These are phyloP conservation scores for Globisporangium recalcitrans DNA, from an alignment of 352 stramenopile genomes.

Conservation along the genomic window DNA sequence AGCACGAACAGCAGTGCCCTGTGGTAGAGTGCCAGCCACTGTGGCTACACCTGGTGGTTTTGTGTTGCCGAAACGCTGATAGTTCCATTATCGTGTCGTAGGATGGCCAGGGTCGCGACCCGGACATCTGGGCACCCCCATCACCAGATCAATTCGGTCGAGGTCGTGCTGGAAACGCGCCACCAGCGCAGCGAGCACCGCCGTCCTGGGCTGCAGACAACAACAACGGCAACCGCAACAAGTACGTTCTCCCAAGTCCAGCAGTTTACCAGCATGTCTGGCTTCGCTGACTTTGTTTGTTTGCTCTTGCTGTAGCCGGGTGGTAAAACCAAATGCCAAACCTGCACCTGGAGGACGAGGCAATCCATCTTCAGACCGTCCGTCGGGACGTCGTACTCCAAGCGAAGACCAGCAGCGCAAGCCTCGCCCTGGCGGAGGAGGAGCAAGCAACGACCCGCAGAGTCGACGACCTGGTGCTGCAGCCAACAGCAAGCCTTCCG, in stretches of 20 bases:
- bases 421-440: slow-evolving; percentile 27
- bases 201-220: slow-evolving; percentile 51
- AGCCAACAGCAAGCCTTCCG: slow-evolving; percentile 25
- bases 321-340: slow-evolving; percentile 26
- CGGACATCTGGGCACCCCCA: slow-evolving; percentile 69
- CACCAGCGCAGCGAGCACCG: slow-evolving; percentile 22
- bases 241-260: slow-evolving; percentile 7
- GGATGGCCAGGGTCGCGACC: slow-evolving; percentile 35
- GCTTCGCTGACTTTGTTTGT: neutral
- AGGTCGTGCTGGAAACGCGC: slow-evolving; percentile 19
- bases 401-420: slow-evolving; percentile 50
- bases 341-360: slow-evolving; percentile 15
- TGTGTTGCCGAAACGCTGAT: neutral
- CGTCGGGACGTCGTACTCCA: slow-evolving; percentile 47
- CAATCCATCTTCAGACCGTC: slow-evolving; percentile 19
- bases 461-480: slow-evolving; percentile 18
- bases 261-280: too few species aligned
- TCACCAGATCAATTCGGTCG: slow-evolving; percentile 45
- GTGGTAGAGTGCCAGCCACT: neutral
- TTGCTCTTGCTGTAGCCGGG: slow-evolving; percentile 27
- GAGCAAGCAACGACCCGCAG: slow-evolving; percentile 18
- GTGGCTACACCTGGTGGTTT: neutral
- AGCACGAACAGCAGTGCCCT: slow-evolving; percentile 10
- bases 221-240: slow-evolving; percentile 35
- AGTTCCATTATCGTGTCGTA: neutral